Evolutionary conservation across 805 yeast species (phyloP).

Genomic region (Candida dendrica): DNA sequence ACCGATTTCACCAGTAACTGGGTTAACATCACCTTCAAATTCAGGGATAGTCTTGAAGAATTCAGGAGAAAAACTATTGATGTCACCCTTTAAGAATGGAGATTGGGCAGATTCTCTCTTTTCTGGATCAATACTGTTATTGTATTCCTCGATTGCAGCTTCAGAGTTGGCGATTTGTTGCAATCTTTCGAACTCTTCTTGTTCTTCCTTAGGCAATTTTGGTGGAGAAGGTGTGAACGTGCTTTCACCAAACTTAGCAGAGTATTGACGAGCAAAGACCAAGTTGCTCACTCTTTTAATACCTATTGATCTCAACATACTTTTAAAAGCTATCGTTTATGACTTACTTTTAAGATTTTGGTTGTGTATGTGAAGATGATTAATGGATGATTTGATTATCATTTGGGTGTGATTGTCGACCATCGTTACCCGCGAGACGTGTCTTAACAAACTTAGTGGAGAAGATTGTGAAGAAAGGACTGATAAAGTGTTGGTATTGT

Average conservation of each 20-base stretch:
- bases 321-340: too few relatives aligned
- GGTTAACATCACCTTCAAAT: conserved; percentile 91
- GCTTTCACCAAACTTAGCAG: conserved; percentile 13
- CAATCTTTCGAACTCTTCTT: conserved; percentile 84
- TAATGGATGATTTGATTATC: too few relatives aligned
- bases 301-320: conserved; percentile 5
- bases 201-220: conserved; percentile 68
- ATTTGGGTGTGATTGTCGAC: background rate
- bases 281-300: background rate
- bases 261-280: conserved; percentile 8
- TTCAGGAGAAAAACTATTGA: conserved; percentile 62
- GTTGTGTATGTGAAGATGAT: too few relatives aligned
- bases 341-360: too few relatives aligned
- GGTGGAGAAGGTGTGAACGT: conserved; percentile 46
- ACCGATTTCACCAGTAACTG: conserved; percentile 89
- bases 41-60: conserved; percentile 80
- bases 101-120: conserved; percentile 25
- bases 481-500: too few relatives aligned
- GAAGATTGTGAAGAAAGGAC: too few relatives aligned
- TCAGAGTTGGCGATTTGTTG: conserved; percentile 77
- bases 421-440: too few relatives aligned
- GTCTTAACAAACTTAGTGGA: too few relatives aligned
- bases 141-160: conserved; percentile 70
- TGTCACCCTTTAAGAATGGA: conserved; percentile 38
- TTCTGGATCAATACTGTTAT: conserved; percentile 32